Evolutionary conservation across 148 eudicot genomes (phyloP).

Genomic region (Nepenthes gracilis): DNA sequence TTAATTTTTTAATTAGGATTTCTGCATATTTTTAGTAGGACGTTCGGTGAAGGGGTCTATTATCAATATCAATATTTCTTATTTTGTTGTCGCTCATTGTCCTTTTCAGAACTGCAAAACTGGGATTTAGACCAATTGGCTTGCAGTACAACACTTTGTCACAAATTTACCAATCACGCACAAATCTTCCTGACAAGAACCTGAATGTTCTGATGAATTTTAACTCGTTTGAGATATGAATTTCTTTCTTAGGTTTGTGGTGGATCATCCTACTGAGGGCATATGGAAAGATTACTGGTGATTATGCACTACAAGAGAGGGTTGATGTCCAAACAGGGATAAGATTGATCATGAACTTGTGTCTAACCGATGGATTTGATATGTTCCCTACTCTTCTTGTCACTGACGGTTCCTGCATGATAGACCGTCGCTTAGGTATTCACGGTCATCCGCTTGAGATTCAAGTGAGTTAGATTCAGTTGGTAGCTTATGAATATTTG

Average conservation of each 20-base stretch:
- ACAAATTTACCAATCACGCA: too few species aligned
- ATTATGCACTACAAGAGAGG: conserved; percentile 68
- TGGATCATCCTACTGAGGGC: conserved; percentile 81
- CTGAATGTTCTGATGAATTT: not conserved
- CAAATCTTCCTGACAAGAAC: not conserved
- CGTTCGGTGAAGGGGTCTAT: not conserved
- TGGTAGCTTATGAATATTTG: not conserved
- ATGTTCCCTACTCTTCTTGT: conserved; percentile 80
- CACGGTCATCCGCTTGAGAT: conserved; percentile 88
- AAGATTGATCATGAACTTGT: conserved; percentile 62
- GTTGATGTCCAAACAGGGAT: conserved; percentile 82
- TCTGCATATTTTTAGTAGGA: not conserved
- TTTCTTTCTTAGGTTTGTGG: conserved; percentile 53
- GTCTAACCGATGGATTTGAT: conserved; percentile 81
- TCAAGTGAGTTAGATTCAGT: conserved; percentile 29
- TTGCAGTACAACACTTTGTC: too few species aligned
- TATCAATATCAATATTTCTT: not conserved
- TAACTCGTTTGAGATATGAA: conserved; percentile 1
- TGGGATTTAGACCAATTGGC: too few species aligned
- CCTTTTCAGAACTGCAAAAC: too few species aligned
- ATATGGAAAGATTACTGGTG: conserved; percentile 72
- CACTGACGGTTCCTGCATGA: conserved; percentile 90
- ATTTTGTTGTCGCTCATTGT: not conserved
- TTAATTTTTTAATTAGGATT: not conserved
- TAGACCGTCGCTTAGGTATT: conserved; percentile 88